phyloP scores from a whole-genome alignment of 2,329 filamentous ascomycete species.

The Gliomastix tumulicola region DNA sequence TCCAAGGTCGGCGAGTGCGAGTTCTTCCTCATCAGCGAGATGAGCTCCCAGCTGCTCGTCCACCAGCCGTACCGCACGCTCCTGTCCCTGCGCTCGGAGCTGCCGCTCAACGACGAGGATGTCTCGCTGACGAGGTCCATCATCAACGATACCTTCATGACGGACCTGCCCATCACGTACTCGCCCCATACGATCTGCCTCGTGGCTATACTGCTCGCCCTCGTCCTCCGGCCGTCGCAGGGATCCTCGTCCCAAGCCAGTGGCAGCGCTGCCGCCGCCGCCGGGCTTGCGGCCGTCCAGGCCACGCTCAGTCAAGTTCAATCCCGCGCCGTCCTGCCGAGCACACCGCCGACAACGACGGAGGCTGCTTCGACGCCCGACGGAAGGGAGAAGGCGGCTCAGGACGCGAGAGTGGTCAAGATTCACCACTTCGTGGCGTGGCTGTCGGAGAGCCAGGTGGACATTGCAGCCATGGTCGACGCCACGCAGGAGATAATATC shows the following conservation, averaged over 20 bases:
- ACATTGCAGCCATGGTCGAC: conserved; percentile 79
- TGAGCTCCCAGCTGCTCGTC: conserved; percentile 82
- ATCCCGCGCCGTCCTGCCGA: conserved; percentile 12
- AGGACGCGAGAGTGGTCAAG: conserved; percentile 53
- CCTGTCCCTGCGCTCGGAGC: conserved; percentile 59
- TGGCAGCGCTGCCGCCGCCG: conserved; percentile 21
- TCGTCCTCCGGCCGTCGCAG: conserved; percentile 65
- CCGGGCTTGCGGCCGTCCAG: conserved; percentile 41
- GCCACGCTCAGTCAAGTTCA: conserved; percentile 40
- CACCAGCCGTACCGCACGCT: conserved; percentile 87
- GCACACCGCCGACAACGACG: not conserved
- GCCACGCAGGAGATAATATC: conserved; percentile 88
- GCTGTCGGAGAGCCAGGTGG: conserved; percentile 79
- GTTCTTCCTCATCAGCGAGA: conserved; percentile 84
- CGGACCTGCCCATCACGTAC: conserved; percentile 79
- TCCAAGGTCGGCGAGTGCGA: conserved; percentile 89
- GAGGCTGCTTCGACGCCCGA: not conserved
- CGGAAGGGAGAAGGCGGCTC: conserved; percentile 32
- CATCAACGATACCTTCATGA: conserved; percentile 89
- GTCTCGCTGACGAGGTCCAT: conserved; percentile 70
- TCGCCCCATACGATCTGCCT: conserved; percentile 85
- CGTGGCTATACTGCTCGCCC: conserved; percentile 73
- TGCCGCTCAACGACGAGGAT: conserved; percentile 73
- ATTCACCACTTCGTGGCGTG: conserved; percentile 65
- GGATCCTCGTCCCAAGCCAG: conserved; percentile 17